Conservation (phyloP, 106 monocot genomes). For the Dendrobium catenatum region DNA sequence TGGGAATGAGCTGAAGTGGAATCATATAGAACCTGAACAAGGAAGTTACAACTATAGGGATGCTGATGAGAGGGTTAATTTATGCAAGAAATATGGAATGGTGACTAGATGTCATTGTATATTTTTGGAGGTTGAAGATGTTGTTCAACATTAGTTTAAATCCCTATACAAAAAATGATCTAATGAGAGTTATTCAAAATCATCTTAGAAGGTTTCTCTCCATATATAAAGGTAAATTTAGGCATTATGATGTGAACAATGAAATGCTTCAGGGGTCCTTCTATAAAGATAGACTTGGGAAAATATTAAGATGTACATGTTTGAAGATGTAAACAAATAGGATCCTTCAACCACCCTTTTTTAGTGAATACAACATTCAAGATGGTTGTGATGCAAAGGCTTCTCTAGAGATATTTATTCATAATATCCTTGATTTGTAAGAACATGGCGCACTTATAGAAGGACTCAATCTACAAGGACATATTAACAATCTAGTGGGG, state of each 20-base stretch:
- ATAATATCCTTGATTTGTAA: constrained; percentile 75
- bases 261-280: constrained; percentile 98
- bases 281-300: constrained; percentile 66
- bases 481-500: constrained; percentile 71
- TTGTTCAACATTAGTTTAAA: constrained; percentile 71
- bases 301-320: constrained; percentile 81
- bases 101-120: constrained; percentile 72
- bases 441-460: constrained; percentile 61
- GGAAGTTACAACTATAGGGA: constrained; percentile 75
- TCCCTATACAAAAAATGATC: constrained; percentile 45
- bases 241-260: constrained; percentile 89
- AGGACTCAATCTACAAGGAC: constrained; percentile 82
- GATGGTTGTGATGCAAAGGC: constrained; percentile 68
- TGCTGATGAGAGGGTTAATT: constrained; percentile 69
- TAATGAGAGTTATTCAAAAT: constrained; percentile 48
- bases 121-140: constrained; percentile 87
- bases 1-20: constrained; percentile 93
- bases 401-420: constrained; percentile 68
- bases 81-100: constrained; percentile 54
- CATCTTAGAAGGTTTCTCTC: constrained; percentile 49
- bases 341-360: constrained; percentile 70
- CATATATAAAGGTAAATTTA: constrained; percentile 69
- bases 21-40: constrained; percentile 57
- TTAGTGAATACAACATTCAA: constrained; percentile 91
- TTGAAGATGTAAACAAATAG: constrained; percentile 50